Percentiles rank a stretch among this genome's conserved stretches.
These are phyloP conservation scores for Knoxia roxburghii DNA, from an alignment of 257 asterid genomes.

Conservation along the genomic window DNA sequence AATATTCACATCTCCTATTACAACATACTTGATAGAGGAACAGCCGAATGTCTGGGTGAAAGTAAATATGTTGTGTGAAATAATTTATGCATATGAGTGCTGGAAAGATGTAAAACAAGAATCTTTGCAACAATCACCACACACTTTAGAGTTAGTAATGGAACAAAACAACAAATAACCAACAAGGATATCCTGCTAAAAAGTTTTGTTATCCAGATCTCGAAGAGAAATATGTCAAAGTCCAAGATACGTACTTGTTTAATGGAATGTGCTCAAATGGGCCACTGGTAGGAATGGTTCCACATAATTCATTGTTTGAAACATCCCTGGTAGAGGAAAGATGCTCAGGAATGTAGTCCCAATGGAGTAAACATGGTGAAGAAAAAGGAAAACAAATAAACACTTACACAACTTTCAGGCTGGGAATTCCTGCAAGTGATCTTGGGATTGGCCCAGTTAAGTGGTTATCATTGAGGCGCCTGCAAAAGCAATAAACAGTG, in stretches of 20 bases:
- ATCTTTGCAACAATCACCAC: background rate
- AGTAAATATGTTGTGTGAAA: background rate
- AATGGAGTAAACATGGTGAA: conserved; percentile 4
- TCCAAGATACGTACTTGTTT: conserved; percentile 58
- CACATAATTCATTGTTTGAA: conserved; percentile 77
- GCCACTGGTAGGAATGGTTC: conserved; percentile 78
- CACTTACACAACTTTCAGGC: conserved; percentile 87
- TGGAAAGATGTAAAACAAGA: background rate
- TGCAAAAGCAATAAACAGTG: conserved; percentile 21
- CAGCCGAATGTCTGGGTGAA: background rate
- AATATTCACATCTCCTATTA: background rate
- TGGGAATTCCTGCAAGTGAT: conserved; percentile 43
- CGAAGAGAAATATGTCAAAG: background rate
- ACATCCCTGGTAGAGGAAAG: conserved; percentile 64
- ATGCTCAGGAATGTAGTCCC: background rate
- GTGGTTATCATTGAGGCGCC: conserved; percentile 71
- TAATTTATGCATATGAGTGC: background rate
- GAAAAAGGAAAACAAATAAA: conserved; percentile 9
- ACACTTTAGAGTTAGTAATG: background rate
- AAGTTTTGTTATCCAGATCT: background rate
- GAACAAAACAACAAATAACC: background rate
- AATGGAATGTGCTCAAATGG: conserved; percentile 90
- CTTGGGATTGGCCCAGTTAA: conserved; percentile 66
- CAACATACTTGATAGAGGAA: background rate
- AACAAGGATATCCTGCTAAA: background rate